Conservation (phyloP, 495 filamentous ascomycete genomes). For the Penicillium salamii region DNA sequence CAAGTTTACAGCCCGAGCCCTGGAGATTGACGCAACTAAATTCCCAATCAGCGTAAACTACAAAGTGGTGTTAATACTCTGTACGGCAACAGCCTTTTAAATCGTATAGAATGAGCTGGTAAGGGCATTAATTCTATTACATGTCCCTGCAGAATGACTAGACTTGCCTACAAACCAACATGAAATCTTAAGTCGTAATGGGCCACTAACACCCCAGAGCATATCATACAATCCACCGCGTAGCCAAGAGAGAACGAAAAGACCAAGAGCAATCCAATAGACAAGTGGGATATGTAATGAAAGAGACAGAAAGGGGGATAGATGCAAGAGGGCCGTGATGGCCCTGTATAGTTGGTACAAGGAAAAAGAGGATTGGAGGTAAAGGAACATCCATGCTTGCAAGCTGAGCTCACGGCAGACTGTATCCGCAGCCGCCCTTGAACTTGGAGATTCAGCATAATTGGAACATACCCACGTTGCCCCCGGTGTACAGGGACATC, state of each 20-base stretch:
- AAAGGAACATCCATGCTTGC: slow-evolving; percentile 1
- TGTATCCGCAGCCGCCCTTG: not conserved
- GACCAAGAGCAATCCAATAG: not conserved
- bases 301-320: not conserved
- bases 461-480: no score
- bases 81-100: no score
- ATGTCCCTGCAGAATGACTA: not conserved
- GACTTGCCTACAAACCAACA: not conserved
- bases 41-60: no score
- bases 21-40: no score
- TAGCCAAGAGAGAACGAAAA: not conserved
- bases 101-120: no score
- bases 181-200: not conserved
- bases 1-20: no score
- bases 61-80: no score
- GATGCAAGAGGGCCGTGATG: not conserved
- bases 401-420: not conserved
- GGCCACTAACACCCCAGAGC: not conserved
- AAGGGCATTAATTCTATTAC: no score
- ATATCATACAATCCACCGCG: not conserved
- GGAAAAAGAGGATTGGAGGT: not conserved
- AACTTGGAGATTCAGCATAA: no score
- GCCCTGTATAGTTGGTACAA: slow-evolving; percentile 4
- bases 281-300: slow-evolving; percentile 6
- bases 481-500: slow-evolving; percentile 1